A percentile compares a stretch with the other conserved stretches of the same genome.
phyloP scores from a whole-genome alignment of 2,329 filamentous ascomycete genomes.

The Paracorniculantispora psalliotae region DNA sequence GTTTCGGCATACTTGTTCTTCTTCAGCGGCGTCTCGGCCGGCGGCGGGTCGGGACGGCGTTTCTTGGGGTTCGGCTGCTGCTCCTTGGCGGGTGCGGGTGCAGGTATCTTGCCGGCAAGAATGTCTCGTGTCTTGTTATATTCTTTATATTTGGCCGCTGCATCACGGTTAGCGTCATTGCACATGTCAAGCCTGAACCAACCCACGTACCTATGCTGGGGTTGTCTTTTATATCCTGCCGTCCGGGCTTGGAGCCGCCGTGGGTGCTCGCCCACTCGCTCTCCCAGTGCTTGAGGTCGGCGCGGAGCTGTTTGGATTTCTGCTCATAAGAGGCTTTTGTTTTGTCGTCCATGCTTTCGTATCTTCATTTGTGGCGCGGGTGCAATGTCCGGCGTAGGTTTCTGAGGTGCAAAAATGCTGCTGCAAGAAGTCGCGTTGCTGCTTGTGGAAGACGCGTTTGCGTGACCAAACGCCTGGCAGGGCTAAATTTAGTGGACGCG shows the following conservation, averaged over 20 bases:
- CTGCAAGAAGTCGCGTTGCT: background rate
- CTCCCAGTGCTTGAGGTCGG: conserved; percentile 71
- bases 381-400: background rate
- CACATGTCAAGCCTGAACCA: background rate
- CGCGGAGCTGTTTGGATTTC: conserved; percentile 53
- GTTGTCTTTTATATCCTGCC: conserved; percentile 72
- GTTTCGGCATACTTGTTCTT: conserved; percentile 43
- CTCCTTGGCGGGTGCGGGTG: conserved; percentile 35
- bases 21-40: conserved; percentile 47
- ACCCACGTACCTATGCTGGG: conserved; percentile 58
- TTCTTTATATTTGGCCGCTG: conserved; percentile 70
- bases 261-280: conserved; percentile 58
- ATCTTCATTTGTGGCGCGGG: background rate
- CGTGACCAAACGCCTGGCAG: background rate
- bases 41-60: conserved; percentile 33
- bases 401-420: background rate
- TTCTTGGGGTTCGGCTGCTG: conserved; percentile 32
- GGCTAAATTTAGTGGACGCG: conserved; percentile 12
- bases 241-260: conserved; percentile 61
- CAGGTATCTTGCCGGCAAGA: conserved; percentile 47
- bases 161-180: background rate
- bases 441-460: conserved; percentile 1
- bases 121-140: conserved; percentile 63
- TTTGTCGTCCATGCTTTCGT: conserved; percentile 40
- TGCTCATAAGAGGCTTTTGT: conserved; percentile 42